Evolutionary conservation across 257 asterid genomes (phyloP), one percentile per base, ranked within the genome.

Genomic region (Salvia splendens): DNA sequence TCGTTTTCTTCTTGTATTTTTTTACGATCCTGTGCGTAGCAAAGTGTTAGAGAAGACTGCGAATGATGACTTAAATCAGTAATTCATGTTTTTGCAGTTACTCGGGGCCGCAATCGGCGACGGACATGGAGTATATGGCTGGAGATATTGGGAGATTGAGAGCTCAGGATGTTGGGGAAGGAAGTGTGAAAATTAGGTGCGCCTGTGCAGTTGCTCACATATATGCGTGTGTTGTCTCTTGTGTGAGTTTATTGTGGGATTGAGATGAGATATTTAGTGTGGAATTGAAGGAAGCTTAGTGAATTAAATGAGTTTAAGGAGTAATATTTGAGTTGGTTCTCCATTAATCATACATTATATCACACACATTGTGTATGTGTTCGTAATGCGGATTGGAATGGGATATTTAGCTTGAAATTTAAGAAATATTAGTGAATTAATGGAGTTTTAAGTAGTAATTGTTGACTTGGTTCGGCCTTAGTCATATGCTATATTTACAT

Each of bases 141-240:
- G 70, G 71, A 32, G 91, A 84, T 67, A 42, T 80, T 59, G 85
- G 92, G 70, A 75, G 78, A 64, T 80, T 92, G 69, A 87, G 75
- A 79, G 64, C 80, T 56, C 98, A 92, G 74, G 96, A 89, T 74
- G 87, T 89, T 38, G 98, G 96, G 49, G 95, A 89, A 81, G 98
- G 96, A 76, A 82, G 72, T 69, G 88, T 89, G 60, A 81, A 76
- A 72, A 89, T 92, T 81, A 86, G 98, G 98, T 91, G 64, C 75
- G 61, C 42, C 9, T 40, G 45, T 8, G 45, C 45, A 8, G 57
- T 71, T 70, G 38, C 68, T 4, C 30, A 50, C 16, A 57, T 73
- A 12, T 11, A 32, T 57, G 60, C 35, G 68, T 50, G 48, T 50
- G 68, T 50, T 28, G 30, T 24, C 30, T 24, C 30, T 24, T 24